These are phyloP conservation scores for Hypholoma sublateritium DNA, from an alignment of 768 basidiomycete species.

Conservation along the genomic window DNA sequence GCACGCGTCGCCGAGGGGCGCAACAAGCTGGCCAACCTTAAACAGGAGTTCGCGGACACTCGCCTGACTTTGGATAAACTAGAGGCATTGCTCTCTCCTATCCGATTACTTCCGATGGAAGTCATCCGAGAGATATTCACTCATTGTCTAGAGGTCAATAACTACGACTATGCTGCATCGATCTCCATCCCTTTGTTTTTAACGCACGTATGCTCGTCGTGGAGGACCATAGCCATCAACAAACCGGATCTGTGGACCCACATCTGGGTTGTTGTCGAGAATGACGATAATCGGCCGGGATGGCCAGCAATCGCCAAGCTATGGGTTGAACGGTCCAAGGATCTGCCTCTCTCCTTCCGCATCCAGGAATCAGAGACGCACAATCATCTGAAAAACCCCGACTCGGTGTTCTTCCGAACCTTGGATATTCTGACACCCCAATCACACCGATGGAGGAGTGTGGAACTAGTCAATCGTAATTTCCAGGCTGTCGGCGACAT, in stretches of 20 bases:
- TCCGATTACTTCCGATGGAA: slow-evolving; percentile 24
- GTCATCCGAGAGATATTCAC: slow-evolving; percentile 24
- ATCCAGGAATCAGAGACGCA: slow-evolving; percentile 16
- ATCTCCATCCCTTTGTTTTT: slow-evolving; percentile 2
- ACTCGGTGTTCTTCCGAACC: slow-evolving; percentile 16
- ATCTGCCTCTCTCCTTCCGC: slow-evolving; percentile 23
- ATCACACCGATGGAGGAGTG: slow-evolving; percentile 23
- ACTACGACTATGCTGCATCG: neutral
- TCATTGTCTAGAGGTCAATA: slow-evolving; percentile 7
- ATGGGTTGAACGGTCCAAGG: slow-evolving; percentile 27
- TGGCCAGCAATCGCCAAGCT: slow-evolving; percentile 10
- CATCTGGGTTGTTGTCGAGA: slow-evolving; percentile 1
- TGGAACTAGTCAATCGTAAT: slow-evolving; percentile 22
- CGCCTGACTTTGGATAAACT: slow-evolving; percentile 1
- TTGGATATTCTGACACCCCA: slow-evolving; percentile 26
- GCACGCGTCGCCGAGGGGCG: neutral
- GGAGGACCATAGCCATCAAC: slow-evolving; percentile 21
- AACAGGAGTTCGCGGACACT: slow-evolving; percentile 2
- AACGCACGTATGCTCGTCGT: slow-evolving; percentile 22
- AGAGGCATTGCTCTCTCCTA: slow-evolving; percentile 20
- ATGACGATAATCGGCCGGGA: neutral
- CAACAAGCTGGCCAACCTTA: neutral
- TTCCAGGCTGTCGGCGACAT: slow-evolving; percentile 9
- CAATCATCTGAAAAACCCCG: neutral
- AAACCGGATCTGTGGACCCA: slow-evolving; percentile 13